Evolutionary conservation across 2,329 filamentous ascomycete species (phyloP).

Genomic region (Colletotrichum sansevieriae): DNA sequence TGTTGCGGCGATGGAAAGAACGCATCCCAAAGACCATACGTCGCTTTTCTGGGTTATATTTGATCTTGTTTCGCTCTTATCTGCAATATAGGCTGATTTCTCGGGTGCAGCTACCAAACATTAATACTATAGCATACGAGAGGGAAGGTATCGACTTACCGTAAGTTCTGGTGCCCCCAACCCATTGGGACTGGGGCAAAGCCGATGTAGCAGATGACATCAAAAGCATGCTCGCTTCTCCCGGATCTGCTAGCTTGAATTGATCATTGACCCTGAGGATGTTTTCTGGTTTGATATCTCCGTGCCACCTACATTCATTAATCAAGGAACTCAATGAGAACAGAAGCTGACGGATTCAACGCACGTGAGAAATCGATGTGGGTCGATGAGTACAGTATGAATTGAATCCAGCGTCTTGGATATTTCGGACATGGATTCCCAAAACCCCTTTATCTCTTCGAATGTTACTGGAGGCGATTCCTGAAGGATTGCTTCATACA

Average conservation of each 20-base stretch:
- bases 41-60: constrained; percentile 51
- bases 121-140: no score
- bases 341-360: no score
- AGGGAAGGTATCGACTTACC: constrained; percentile 43
- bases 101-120: constrained; percentile 1
- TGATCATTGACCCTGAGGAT: constrained; percentile 48
- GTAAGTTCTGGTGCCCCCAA: constrained; percentile 52
- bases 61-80: neutral
- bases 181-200: neutral
- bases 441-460: constrained; percentile 12
- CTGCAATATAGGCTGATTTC: constrained; percentile 1
- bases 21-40: constrained; percentile 56
- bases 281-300: constrained; percentile 52
- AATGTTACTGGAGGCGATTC: constrained; percentile 7
- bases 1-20: constrained; percentile 54
- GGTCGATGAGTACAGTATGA: neutral
- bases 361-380: neutral
- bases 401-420: neutral
- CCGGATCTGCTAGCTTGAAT: constrained; percentile 55
- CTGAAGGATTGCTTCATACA: constrained; percentile 7
- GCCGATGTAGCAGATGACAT: neutral
- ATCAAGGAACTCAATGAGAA: no score
- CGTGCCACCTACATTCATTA: constrained; percentile 51
- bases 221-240: constrained; percentile 46
- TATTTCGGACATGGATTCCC: constrained; percentile 9